These are phyloP conservation scores for Phytophthora pseudosyringae DNA, from an alignment of 352 stramenopile genomes.

Conservation along the genomic window DNA sequence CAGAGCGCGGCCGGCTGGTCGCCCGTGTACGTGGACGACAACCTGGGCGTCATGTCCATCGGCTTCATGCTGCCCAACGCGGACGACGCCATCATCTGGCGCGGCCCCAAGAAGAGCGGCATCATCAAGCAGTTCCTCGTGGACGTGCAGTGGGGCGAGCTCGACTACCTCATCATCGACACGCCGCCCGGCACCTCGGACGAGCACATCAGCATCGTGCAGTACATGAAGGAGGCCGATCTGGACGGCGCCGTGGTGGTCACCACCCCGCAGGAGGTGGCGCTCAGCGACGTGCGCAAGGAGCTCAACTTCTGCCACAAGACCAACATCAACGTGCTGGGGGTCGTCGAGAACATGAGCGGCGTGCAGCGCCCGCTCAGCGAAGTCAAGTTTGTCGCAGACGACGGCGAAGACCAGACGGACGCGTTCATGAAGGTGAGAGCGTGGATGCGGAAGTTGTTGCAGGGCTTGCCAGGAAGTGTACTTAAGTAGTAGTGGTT, in stretches of 20 bases:
- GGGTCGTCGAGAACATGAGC: slow-evolving; percentile 99
- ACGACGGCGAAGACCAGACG: slow-evolving; percentile 65
- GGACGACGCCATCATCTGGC: slow-evolving; percentile 99
- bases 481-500: slow-evolving; percentile 1
- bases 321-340: slow-evolving; percentile 84
- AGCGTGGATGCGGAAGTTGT: background rate
- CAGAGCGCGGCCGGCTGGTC: slow-evolving; percentile 99
- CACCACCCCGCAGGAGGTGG: slow-evolving; percentile 99
- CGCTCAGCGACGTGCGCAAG: slow-evolving; percentile 99
- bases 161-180: slow-evolving; percentile 99
- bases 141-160: slow-evolving; percentile 98
- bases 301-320: slow-evolving; percentile 99
- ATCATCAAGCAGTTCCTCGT: slow-evolving; percentile 99
- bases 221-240: slow-evolving; percentile 97
- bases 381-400: slow-evolving; percentile 72
- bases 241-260: slow-evolving; percentile 98
- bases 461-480: background rate
- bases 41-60: slow-evolving; percentile 99
- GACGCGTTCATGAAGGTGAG: slow-evolving; percentile 63
- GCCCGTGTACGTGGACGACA: slow-evolving; percentile 98
- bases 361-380: slow-evolving; percentile 86
- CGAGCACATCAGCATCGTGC: slow-evolving; percentile 99
- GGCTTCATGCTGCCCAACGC: slow-evolving; percentile 98
- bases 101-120: slow-evolving; percentile 99
- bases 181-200: slow-evolving; percentile 99